Conservation (phyloP, 2,329 filamentous ascomycete species). For the Aspergillus brasiliensis region DNA sequence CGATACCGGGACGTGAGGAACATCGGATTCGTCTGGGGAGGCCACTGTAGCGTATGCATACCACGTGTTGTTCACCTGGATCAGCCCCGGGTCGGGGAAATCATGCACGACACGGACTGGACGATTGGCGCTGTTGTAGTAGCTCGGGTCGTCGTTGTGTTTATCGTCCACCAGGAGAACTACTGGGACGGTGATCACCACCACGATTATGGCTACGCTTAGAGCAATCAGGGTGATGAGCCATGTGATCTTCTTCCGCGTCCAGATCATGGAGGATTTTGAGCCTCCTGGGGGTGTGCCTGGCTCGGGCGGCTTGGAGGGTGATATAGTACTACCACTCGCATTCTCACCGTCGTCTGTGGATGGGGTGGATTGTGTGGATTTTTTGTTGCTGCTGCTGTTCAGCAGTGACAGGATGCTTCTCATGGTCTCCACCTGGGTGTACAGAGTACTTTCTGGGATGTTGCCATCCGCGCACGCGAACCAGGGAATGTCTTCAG, state of each 20-base stretch:
- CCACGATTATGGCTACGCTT: not conserved
- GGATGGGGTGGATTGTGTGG: not conserved
- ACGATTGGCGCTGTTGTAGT: conserved; percentile 19
- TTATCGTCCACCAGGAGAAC: conserved; percentile 12
- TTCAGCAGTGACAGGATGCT: not conserved
- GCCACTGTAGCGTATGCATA: conserved; percentile 37
- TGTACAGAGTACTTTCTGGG: not conserved
- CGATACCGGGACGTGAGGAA: conserved; percentile 56
- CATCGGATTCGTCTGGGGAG: conserved; percentile 17
- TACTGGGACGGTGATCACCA: conserved; percentile 26
- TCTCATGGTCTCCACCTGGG: not conserved
- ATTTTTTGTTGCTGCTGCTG: not conserved
- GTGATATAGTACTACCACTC: not conserved
- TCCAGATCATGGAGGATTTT: conserved; percentile 8
- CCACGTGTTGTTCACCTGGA: conserved; percentile 37
- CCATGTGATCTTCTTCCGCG: conserved; percentile 11
- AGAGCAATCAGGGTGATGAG: not conserved
- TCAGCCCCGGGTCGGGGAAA: conserved; percentile 35
- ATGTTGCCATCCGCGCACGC: not conserved
- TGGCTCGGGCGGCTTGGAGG: not conserved
- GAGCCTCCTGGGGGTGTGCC: not conserved
- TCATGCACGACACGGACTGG: conserved; percentile 27
- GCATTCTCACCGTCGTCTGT: not conserved
- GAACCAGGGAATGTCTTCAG: not conserved
- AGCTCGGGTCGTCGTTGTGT: conserved; percentile 19